These are phyloP conservation scores for Chiua virens DNA, from an alignment of 768 basidiomycete genomes.

Conservation along the genomic window DNA sequence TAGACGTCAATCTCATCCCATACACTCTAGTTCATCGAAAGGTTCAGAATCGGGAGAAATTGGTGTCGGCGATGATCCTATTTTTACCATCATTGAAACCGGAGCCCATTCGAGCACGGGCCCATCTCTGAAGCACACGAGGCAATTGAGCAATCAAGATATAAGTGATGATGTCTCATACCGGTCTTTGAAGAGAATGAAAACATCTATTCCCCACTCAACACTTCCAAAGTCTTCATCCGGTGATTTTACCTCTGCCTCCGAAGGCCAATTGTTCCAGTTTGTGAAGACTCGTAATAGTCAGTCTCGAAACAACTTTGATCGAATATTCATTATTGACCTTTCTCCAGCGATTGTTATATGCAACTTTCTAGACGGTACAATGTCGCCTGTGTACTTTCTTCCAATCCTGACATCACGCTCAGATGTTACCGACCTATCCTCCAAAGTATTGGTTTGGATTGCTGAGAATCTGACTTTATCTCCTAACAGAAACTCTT, in stretches of 20 bases:
- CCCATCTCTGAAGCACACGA: constrained; percentile 13
- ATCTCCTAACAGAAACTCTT: neutral
- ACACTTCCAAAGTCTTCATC: neutral
- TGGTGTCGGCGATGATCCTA: constrained; percentile 25
- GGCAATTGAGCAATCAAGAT: constrained; percentile 5
- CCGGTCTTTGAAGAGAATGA: constrained; percentile 13
- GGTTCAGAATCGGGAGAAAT: constrained; percentile 28
- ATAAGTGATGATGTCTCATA: neutral
- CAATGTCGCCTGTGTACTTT: neutral
- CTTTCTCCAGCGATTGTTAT: constrained; percentile 18
- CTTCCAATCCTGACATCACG: constrained; percentile 1
- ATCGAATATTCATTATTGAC: neutral
- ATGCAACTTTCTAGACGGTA: constrained; percentile 21
- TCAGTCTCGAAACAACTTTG: constrained; percentile 4
- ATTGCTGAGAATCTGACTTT: neutral
- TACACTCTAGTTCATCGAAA: neutral
- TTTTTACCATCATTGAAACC: too few relatives aligned
- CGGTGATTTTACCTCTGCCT: constrained; percentile 1
- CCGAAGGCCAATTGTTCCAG: constrained; percentile 16
- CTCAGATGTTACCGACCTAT: constrained; percentile 18
- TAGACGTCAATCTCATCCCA: constrained; percentile 2
- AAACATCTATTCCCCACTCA: neutral
- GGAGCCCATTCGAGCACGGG: too few relatives aligned
- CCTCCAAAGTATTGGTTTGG: constrained; percentile 22
- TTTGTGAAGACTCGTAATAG: constrained; percentile 20